Evolutionary conservation across 2,329 filamentous ascomycete genomes (phyloP), one percentile per base, ranked within the genome.

Genomic region (Tolypocladium tropicale): DNA sequence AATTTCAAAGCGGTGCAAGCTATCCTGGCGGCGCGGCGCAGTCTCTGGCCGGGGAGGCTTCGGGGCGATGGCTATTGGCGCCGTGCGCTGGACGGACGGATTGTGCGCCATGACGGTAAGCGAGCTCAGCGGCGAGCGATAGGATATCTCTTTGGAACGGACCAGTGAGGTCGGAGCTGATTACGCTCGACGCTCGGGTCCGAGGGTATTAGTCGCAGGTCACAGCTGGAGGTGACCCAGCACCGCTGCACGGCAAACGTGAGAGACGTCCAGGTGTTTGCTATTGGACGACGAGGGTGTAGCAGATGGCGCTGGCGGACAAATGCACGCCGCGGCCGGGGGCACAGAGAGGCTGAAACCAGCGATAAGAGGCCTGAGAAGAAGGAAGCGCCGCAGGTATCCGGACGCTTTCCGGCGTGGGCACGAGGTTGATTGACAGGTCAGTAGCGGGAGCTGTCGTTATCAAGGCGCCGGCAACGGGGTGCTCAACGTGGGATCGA

Each of bases 21-120:
- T 77, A 63, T 75, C 73, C 62, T 78, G 78, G 60, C 74, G 76
- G 65, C 74, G 62, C 71, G 70, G 60, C 67, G 73, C 60, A 67
- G 72, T 62, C 71, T 69, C 68, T 39, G 66, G 66, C 59, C 67
- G 74, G 59, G 77, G 74, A 59, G 79, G 80, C 68, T 84, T 83
- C 62, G 82, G 80, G 60, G 83, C 82, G 68, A 86, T 86, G 68
- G 82, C 78, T 68, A 86, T 85, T 63, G 83, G 83, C 67, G 80
- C 81, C 72, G 82, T 84, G 70, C 83, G 76, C 61, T 78, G 75
- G 68, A 84, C 74, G 65, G 77, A 70, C 62, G 79, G 74, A 64
- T 76, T 78, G 53, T 69, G 64, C 63, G 80, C 78, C 78, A 83
- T 83, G 71, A 67, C 66, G 69, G 65, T 67, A 21, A 23, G 9